phyloP scores from a whole-genome alignment of 345 rosid species.

The Tarenaya hassleriana region DNA sequence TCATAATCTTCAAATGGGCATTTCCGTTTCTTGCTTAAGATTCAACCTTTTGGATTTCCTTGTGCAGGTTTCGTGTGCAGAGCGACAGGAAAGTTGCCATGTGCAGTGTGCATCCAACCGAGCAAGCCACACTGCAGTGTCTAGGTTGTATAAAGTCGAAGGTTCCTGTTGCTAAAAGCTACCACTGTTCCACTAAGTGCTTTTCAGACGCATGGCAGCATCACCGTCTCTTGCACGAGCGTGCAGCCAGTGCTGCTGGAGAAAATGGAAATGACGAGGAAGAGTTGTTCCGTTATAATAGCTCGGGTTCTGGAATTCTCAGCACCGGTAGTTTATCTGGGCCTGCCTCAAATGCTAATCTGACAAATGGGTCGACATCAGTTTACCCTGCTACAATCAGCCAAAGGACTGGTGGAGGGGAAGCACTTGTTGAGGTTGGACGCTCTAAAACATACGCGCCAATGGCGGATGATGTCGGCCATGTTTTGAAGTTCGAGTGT shows the following conservation, averaged over 20 bases:
- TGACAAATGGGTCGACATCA: slow-evolving; percentile 70
- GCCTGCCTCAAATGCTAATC: slow-evolving; percentile 15
- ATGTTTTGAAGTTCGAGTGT: slow-evolving; percentile 91
- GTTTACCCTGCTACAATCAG: slow-evolving; percentile 58
- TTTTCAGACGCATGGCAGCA: slow-evolving; percentile 98
- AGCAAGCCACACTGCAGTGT: slow-evolving; percentile 84
- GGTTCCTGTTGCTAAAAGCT: slow-evolving; percentile 77
- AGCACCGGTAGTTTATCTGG: slow-evolving; percentile 29
- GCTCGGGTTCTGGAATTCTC: slow-evolving; percentile 65
- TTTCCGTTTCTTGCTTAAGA: neutral
- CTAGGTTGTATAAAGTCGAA: slow-evolving; percentile 84
- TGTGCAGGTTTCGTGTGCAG: slow-evolving; percentile 79
- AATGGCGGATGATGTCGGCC: slow-evolving; percentile 85
- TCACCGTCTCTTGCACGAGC: slow-evolving; percentile 91
- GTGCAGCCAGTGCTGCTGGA: slow-evolving; percentile 71
- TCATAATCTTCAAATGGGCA: neutral
- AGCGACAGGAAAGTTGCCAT: slow-evolving; percentile 82
- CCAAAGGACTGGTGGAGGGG: slow-evolving; percentile 72
- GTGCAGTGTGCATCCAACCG: slow-evolving; percentile 92
- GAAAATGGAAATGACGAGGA: slow-evolving; percentile 82
- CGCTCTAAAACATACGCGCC: slow-evolving; percentile 90
- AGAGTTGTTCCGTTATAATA: slow-evolving; percentile 70
- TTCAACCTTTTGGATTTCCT: slow-evolving; percentile 4
- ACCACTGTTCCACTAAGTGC: slow-evolving; percentile 89
- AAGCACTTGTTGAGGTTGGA: slow-evolving; percentile 94